Percentiles rank a stretch among this genome's conserved stretches.
Evolutionary conservation across 306 rosid species (phyloP).

Genomic region (Betula pendula): DNA sequence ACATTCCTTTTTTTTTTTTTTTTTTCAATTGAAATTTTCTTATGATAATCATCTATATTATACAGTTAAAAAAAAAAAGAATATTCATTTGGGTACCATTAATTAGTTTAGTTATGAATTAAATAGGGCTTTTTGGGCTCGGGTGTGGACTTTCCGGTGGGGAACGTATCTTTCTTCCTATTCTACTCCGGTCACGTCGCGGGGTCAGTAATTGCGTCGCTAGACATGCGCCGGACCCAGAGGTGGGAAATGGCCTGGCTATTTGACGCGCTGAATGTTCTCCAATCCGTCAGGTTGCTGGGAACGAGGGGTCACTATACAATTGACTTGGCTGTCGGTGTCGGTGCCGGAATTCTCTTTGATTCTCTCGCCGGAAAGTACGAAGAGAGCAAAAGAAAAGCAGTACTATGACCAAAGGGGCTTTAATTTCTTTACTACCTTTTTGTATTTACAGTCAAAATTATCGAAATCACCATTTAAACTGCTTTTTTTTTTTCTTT

Average conservation of each 20-base stretch:
- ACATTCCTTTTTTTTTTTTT: too few species aligned
- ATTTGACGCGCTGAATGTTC: conserved; percentile 65
- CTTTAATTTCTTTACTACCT: too few species aligned
- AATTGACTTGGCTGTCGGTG: conserved; percentile 80
- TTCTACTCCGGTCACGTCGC: conserved; percentile 91
- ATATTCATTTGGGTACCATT: background rate
- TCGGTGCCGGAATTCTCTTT: conserved; percentile 88
- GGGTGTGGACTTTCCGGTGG: conserved; percentile 88
- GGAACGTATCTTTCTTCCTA: conserved; percentile 85
- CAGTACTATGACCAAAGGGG: background rate
- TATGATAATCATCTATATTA: too few species aligned
- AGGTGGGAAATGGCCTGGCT: conserved; percentile 71
- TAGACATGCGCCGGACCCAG: conserved; percentile 86
- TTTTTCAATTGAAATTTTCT: too few species aligned
- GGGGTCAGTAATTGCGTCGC: conserved; percentile 84
- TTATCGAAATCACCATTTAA: too few species aligned
- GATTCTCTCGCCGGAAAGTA: conserved; percentile 81
- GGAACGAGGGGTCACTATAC: conserved; percentile 93
- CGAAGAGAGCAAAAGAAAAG: conserved; percentile 48
- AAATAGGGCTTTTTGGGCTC: conserved; percentile 87
- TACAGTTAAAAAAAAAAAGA: too few species aligned
- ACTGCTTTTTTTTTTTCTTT: too few species aligned
- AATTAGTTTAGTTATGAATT: background rate
- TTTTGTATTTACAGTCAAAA: too few species aligned
- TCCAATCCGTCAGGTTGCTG: conserved; percentile 68